phyloP scores from a whole-genome alignment of 1,139 yeast species.

The Hyphopichia burtonii region DNA sequence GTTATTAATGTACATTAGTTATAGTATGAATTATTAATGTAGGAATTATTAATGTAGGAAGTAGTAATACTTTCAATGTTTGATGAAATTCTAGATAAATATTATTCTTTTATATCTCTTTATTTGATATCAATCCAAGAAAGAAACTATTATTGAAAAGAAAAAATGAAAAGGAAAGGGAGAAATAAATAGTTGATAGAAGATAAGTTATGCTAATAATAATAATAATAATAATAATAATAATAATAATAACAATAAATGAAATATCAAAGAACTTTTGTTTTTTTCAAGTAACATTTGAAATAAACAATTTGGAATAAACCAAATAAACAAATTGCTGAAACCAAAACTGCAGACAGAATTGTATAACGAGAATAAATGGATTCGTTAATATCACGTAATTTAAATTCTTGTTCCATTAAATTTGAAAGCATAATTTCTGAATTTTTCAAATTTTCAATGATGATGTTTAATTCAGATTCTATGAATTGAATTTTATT shows the following conservation, averaged over 20 bases:
- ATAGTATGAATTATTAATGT: too few species aligned
- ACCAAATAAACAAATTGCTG: conserved; percentile 30
- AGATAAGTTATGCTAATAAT: neutral
- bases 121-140: too few species aligned
- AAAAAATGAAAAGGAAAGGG: neutral
- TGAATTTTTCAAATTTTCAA: conserved; percentile 27
- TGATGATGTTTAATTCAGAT: conserved; percentile 31
- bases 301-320: conserved; percentile 29
- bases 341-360: conserved; percentile 24
- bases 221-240: too few species aligned
- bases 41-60: neutral
- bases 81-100: too few species aligned
- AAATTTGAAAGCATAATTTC: conserved; percentile 27
- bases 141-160: too few species aligned
- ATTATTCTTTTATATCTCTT: too few species aligned
- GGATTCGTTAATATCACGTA: conserved; percentile 42
- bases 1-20: neutral
- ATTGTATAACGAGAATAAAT: conserved; percentile 35
- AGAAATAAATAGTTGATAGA: neutral
- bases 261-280: conserved; percentile 16
- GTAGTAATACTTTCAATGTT: neutral
- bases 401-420: conserved; percentile 32
- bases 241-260: too few species aligned
- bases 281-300: conserved; percentile 26
- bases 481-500: conserved; percentile 26